Conservation (phyloP, 2,329 filamentous ascomycete genomes). For the Cladorrhinum sp. region DNA sequence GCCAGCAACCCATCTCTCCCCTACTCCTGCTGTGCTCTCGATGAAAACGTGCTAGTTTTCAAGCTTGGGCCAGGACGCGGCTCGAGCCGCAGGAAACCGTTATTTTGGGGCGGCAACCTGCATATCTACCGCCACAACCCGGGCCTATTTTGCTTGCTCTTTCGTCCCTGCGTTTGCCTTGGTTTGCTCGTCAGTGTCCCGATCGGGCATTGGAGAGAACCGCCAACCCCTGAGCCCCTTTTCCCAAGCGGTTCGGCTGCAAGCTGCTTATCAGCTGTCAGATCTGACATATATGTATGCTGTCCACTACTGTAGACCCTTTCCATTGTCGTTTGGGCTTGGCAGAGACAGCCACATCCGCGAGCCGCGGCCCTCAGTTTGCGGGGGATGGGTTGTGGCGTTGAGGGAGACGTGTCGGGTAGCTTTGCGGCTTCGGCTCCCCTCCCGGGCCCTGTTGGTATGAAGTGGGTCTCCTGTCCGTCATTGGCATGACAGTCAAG, state of each 20-base stretch:
- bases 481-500: constrained; percentile 7
- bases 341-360: background rate
- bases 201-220: constrained; percentile 7
- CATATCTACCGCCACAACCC: constrained; percentile 27
- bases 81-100: constrained; percentile 26
- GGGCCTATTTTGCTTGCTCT: constrained; percentile 11
- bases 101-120: constrained; percentile 26
- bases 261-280: constrained; percentile 9
- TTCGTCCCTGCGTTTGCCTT: constrained; percentile 9
- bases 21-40: constrained; percentile 8
- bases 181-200: constrained; percentile 5
- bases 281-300: constrained; percentile 17
- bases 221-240: background rate
- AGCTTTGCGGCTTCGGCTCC: constrained; percentile 10
- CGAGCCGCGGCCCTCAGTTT: constrained; percentile 11
- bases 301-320: background rate
- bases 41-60: constrained; percentile 13
- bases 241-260: background rate
- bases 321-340: constrained; percentile 2
- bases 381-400: constrained; percentile 13
- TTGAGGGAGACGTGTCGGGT: constrained; percentile 1
- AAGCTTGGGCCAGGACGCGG: constrained; percentile 19
- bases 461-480: constrained; percentile 9
- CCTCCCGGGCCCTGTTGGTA: constrained; percentile 1
- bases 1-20: constrained; percentile 1